phyloP scores from a whole-genome alignment of 2,329 filamentous ascomycete species.

The Dryadomyces quercivorus region DNA sequence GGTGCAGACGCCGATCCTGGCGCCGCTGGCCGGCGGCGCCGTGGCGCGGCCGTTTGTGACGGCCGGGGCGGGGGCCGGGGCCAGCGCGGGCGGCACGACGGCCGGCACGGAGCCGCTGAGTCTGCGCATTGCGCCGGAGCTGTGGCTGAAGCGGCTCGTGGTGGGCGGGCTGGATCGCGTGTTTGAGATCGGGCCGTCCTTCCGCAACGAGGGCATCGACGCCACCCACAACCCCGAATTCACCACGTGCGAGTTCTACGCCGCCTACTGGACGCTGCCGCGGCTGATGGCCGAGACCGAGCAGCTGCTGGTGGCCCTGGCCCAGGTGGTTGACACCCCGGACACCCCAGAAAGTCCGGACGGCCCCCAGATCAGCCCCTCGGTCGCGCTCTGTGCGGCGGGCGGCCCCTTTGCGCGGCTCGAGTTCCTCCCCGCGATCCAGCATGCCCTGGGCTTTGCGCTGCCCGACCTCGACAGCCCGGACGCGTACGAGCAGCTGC shows the following conservation, averaged over 20 bases:
- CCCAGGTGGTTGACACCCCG: conserved; percentile 26
- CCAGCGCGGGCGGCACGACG: neutral
- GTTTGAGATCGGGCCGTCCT: conserved; percentile 86
- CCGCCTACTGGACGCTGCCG: conserved; percentile 65
- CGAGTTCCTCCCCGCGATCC: conserved; percentile 72
- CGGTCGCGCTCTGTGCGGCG: conserved; percentile 2
- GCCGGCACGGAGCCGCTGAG: conserved; percentile 33
- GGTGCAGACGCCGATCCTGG: conserved; percentile 82
- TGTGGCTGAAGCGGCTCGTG: conserved; percentile 88
- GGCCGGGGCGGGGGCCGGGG: conserved; percentile 33
- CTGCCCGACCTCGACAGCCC: conserved; percentile 50
- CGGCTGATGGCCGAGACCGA: conserved; percentile 69
- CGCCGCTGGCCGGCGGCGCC: conserved; percentile 74
- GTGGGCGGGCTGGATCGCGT: conserved; percentile 79
- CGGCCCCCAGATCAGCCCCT: neutral
- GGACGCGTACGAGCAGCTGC: conserved; percentile 46
- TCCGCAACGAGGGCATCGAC: conserved; percentile 89
- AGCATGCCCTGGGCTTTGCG: conserved; percentile 49
- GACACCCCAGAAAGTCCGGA: neutral
- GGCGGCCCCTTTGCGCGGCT: conserved; percentile 48
- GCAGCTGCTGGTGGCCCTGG: conserved; percentile 45
- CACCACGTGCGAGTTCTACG: conserved; percentile 95
- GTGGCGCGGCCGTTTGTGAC: conserved; percentile 80
- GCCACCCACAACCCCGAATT: conserved; percentile 94
- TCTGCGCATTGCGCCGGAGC: conserved; percentile 81